Percentiles rank a stretch among this genome's conserved stretches.
Conservation (phyloP, 176 grass and related monocot genomes). For the Oryza nivara region DNA sequence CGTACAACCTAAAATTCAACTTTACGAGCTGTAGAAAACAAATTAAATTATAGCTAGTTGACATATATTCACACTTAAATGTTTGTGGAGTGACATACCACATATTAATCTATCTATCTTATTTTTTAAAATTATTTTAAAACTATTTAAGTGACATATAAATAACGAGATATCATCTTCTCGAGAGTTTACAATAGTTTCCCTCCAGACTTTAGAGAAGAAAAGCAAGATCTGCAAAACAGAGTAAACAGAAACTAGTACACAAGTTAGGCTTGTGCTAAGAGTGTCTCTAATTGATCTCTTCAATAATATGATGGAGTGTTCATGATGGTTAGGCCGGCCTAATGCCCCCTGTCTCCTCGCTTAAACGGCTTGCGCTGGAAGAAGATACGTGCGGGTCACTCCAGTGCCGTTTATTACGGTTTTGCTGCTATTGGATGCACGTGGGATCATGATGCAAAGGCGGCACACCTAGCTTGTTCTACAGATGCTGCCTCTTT, state of each 20-base stretch:
- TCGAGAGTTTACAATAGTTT: too few species aligned
- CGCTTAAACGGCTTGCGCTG: conserved; percentile 29
- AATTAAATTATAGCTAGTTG: too few species aligned
- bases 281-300: conserved; percentile 2
- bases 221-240: neutral
- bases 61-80: too few species aligned
- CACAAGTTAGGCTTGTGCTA: too few species aligned
- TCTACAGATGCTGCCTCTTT: conserved; percentile 36
- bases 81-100: too few species aligned
- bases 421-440: conserved; percentile 30
- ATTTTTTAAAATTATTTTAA: too few species aligned
- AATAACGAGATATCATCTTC: too few species aligned
- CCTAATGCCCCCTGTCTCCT: conserved; percentile 39
- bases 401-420: conserved; percentile 36
- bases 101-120: too few species aligned
- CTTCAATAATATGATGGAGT: conserved; percentile 26
- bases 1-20: too few species aligned
- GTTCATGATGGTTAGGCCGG: conserved; percentile 44
- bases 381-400: conserved; percentile 48
- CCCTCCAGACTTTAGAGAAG: neutral
- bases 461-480: conserved; percentile 42
- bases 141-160: too few species aligned
- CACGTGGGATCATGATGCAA: conserved; percentile 53
- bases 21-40: too few species aligned
- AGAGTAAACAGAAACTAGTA: neutral